Evolutionary conservation across 2,329 filamentous ascomycete genomes (phyloP), one percentile per base, ranked within the genome.

Genomic region (Fusarium sp.): DNA sequence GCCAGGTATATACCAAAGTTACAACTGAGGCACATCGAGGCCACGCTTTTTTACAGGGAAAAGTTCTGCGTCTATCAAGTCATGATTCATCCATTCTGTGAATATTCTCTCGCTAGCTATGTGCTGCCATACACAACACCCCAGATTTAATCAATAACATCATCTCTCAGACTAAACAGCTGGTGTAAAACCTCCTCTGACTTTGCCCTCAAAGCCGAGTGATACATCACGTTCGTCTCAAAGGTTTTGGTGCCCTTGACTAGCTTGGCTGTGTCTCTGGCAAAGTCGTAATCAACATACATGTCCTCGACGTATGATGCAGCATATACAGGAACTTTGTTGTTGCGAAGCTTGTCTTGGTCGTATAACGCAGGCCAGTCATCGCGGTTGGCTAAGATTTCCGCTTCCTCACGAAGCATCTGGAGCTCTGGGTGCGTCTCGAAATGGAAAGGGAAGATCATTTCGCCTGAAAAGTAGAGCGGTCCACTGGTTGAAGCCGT

Each of bases 391-490:
- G 94, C 94, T 27, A 98, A 84, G 24, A 90, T 84, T 11, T 94
- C 83, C 0, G 93, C 94, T 0, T 90, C 91, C 13, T 88, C 83
- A 57, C 86, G 87, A 48, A 98, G 80, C 61, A 88, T 83, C n/a
- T 82, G 82, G 22, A 98, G 87, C 78, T 97, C 94, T 1, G 88
- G 84, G 75, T 93, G 95, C 18, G 91, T 91, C 40, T 94, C 89
- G 72, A 97, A 94, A 85, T 94, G 92, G 79, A 92, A 91, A 1
- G 92, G 91, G 78, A 90, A 97, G 53, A 97, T 88, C 94, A 97
- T 98, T 82, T 98, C 95, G 64, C 94, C 94, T 0, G 93, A 94
- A 81, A 98, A 97, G 79, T 87, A 92, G 24, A 96, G 83, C 0
- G 91, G 90, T 4, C 81, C 77, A 8, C 83, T 78, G 1, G 77